A percentile compares a stretch with the other conserved stretches of the same genome.
These are phyloP conservation scores for Trametes villosa DNA, from an alignment of 768 basidiomycete species.

Conservation along the genomic window DNA sequence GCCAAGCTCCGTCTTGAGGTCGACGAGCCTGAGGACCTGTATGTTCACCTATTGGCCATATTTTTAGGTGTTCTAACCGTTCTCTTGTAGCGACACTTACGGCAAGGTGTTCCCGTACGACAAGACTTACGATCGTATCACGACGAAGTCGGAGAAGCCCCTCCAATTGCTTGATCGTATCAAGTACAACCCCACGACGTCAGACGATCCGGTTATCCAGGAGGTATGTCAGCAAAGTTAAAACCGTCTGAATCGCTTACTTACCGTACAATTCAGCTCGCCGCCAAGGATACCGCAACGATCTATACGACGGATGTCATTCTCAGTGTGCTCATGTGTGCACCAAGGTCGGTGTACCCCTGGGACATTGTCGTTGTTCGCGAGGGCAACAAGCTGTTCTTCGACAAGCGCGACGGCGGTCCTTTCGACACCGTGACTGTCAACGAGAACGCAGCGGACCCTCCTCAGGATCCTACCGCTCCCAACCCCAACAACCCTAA, in stretches of 20 bases:
- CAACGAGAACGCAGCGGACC: constrained; percentile 97
- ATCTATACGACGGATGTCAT: constrained; percentile 97
- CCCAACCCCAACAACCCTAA: constrained; percentile 76
- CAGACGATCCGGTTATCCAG: constrained; percentile 96
- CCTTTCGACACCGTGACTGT: constrained; percentile 97
- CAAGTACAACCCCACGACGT: constrained; percentile 97
- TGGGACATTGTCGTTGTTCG: constrained; percentile 98
- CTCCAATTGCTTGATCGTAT: constrained; percentile 93
- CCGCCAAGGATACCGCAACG: constrained; percentile 76
- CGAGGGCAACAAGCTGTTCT: constrained; percentile 90
- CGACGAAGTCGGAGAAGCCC: constrained; percentile 89
- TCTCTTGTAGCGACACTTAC: constrained; percentile 69
- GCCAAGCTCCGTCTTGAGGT: constrained; percentile 93
- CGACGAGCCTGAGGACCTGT: constrained; percentile 91
- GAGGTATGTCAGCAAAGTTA: constrained; percentile 55
- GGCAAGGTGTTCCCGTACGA: constrained; percentile 93
- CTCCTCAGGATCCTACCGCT: constrained; percentile 81
- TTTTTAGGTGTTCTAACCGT: neutral
- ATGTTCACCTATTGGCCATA: constrained; percentile 37
- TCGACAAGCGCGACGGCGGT: constrained; percentile 97
- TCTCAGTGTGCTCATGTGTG: constrained; percentile 94
- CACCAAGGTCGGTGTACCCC: constrained; percentile 92
- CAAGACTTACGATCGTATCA: constrained; percentile 93
- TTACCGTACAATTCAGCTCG: constrained; percentile 55
- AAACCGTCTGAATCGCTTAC: neutral